phyloP scores from a whole-genome alignment of 2,329 filamentous ascomycete species.

The Trichoderma sp. region DNA sequence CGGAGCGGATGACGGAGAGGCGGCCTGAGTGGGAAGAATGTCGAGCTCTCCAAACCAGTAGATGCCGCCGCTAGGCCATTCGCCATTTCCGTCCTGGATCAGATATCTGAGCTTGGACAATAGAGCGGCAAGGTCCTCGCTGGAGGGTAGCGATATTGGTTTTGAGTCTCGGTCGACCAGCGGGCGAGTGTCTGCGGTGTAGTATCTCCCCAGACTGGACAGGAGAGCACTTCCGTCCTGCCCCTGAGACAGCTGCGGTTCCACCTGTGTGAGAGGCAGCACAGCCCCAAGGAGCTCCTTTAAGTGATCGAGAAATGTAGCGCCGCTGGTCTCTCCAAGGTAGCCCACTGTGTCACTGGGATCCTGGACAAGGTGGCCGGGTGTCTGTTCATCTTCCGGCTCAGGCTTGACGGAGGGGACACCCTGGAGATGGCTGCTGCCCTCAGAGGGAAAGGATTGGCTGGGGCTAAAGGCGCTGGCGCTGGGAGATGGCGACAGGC shows the following conservation, averaged over 20 bases:
- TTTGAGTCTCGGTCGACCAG: slow-evolving; percentile 38
- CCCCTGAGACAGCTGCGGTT: slow-evolving; percentile 13
- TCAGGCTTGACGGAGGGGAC: slow-evolving; percentile 20
- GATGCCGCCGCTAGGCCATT: slow-evolving; percentile 45
- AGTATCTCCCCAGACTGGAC: slow-evolving; percentile 43
- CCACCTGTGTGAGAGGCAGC: slow-evolving; percentile 32
- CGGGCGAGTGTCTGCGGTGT: slow-evolving; percentile 46
- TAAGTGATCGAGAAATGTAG: slow-evolving; percentile 48
- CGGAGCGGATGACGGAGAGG: slow-evolving; percentile 20
- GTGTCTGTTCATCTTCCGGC: slow-evolving; percentile 9
- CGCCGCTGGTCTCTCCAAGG: slow-evolving; percentile 49
- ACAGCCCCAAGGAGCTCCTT: slow-evolving; percentile 46
- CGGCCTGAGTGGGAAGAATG: slow-evolving; percentile 30
- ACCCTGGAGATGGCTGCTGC: slow-evolving; percentile 11
- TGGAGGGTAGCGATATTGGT: slow-evolving; percentile 39
- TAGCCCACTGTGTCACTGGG: slow-evolving; percentile 44
- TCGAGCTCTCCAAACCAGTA: slow-evolving; percentile 47
- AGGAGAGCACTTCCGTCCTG: slow-evolving; percentile 33
- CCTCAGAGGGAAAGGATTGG: background rate
- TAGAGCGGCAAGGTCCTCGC: slow-evolving; percentile 38
- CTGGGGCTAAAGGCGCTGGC: slow-evolving; percentile 20
- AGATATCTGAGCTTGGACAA: slow-evolving; percentile 42
- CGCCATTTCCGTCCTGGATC: slow-evolving; percentile 44
- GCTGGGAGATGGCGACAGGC: slow-evolving; percentile 25
- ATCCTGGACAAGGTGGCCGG: slow-evolving; percentile 44